These are phyloP conservation scores for Spathaspora sp. DNA, from an alignment of 805 yeast genomes.

Conservation along the genomic window DNA sequence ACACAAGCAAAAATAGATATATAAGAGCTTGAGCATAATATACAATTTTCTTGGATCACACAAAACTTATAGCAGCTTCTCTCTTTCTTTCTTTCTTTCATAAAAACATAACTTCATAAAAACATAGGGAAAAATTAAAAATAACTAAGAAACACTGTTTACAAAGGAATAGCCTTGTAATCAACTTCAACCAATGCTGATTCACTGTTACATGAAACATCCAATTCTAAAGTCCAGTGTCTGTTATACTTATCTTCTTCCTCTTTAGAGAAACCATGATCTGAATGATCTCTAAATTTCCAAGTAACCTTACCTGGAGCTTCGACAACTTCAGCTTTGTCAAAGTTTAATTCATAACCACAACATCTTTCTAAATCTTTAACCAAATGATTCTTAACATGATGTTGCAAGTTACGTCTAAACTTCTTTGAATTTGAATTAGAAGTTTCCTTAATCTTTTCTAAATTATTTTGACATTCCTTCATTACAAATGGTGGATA, in stretches of 20 bases:
- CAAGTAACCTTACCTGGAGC: slow-evolving; percentile 51
- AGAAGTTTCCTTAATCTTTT: slow-evolving; percentile 67
- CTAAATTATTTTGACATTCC: slow-evolving; percentile 65
- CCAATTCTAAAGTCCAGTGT: slow-evolving; percentile 63
- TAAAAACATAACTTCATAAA: background rate
- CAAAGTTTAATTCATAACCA: slow-evolving; percentile 55
- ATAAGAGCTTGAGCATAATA: background rate
- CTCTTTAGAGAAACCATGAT: slow-evolving; percentile 50
- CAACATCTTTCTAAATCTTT: slow-evolving; percentile 60
- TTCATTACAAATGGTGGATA: slow-evolving; percentile 71
- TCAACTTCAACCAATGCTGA: slow-evolving; percentile 66
- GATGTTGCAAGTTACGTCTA: slow-evolving; percentile 72
- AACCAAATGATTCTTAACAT: slow-evolving; percentile 65
- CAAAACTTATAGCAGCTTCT: background rate
- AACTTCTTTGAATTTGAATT: slow-evolving; percentile 70
- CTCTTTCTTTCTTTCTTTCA: background rate
- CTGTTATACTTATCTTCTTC: slow-evolving; percentile 46
- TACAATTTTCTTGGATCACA: background rate
- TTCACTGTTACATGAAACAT: slow-evolving; percentile 62
- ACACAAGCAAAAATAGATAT: background rate
- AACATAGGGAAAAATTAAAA: background rate
- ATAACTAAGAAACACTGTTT: background rate
- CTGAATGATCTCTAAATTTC: slow-evolving; percentile 57
- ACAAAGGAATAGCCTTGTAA: slow-evolving; percentile 51
- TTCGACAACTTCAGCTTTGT: slow-evolving; percentile 45